phyloP scores from a whole-genome alignment of 805 yeast species.

The Grigorovia yakushimaensis region DNA sequence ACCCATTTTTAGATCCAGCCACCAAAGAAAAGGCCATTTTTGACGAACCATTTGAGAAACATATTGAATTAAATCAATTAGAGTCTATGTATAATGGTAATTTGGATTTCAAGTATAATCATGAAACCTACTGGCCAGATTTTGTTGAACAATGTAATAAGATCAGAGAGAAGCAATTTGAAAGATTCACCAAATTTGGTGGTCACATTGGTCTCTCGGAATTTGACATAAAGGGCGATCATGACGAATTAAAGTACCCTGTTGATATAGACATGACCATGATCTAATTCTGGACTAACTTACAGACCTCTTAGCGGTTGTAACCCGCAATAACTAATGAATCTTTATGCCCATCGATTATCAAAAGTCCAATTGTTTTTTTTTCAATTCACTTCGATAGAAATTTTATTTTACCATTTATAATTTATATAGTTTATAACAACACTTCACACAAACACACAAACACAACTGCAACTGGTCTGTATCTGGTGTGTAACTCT shows the following conservation, averaged over 20 bases:
- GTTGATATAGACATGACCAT: constrained; percentile 11
- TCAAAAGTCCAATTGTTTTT: no score
- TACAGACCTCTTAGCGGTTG: background rate
- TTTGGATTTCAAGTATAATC: constrained; percentile 42
- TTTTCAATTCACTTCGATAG: no score
- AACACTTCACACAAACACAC: no score
- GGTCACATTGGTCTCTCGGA: constrained; percentile 45
- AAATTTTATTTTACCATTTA: no score
- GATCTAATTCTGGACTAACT: background rate
- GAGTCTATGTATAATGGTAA: constrained; percentile 40
- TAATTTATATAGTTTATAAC: no score
- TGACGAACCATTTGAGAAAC: constrained; percentile 48
- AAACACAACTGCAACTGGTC: no score
- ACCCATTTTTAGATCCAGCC: constrained; percentile 50
- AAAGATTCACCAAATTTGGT: constrained; percentile 34
- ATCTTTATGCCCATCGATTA: no score
- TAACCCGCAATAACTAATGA: no score
- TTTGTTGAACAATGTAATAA: constrained; percentile 35
- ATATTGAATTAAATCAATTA: constrained; percentile 43
- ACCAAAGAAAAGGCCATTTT: constrained; percentile 48
- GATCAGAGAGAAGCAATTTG: constrained; percentile 32
- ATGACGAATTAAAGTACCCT: constrained; percentile 17
- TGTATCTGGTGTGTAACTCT: no score
- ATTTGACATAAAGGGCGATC: constrained; percentile 36
- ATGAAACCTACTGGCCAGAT: constrained; percentile 44